Base-by-base conservation (phyloP, 352 stramenopile genomes). In the Aphanomyces cochlioides region DNA sequence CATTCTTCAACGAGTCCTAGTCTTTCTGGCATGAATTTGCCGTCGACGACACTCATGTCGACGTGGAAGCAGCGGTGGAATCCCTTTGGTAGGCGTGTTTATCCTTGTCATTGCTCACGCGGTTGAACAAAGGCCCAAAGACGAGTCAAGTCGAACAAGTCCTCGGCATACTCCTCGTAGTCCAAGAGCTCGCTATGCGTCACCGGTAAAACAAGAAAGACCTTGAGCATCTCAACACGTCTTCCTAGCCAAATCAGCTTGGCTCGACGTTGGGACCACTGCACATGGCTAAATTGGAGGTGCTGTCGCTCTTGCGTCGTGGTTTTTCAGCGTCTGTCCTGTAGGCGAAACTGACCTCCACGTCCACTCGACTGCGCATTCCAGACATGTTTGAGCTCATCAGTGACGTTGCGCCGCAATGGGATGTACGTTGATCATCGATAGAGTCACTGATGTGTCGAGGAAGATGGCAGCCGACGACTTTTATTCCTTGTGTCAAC, bases 351-450 rank as follows among this genome's bases (percentile, higher is more conserved):
- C n/a, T n/a, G 37, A 10, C 2, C 50, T n/a, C n/a, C 37, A 10
- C 3, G 50, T 13, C 50, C 28, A 34, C 50, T 58, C 50, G 50
- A n/a, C 28, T 58, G 8, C 50, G 50, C 8, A 58, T 58, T 34
- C 50, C 50, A 58, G 50, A 58, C n/a, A 3, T 58, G 50, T 58
- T 58, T 58, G 50, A 58, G 13, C 50, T n/a, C 8, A 34, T 58
- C n/a, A 34, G 8, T 8, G 50, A 58, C n/a, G n/a, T 10, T 10
- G 50, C 50, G 13, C 50, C 50, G 37, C 50, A 58, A n/a, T 58
- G 50, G 50, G 50, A 58, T 34, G 50, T 58, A 58, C 50, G 50
- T 58, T 28, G 50, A 53, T n/a, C 50, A 2, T n/a, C 50, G n/a
- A 38, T 15, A 1, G 37, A 38, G 50, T 58, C 8, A 34, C n/a